A percentile compares a stretch with the other conserved stretches of the same genome.
These are phyloP conservation scores for Suillus lakei DNA, from an alignment of 768 basidiomycete genomes.

Conservation along the genomic window DNA sequence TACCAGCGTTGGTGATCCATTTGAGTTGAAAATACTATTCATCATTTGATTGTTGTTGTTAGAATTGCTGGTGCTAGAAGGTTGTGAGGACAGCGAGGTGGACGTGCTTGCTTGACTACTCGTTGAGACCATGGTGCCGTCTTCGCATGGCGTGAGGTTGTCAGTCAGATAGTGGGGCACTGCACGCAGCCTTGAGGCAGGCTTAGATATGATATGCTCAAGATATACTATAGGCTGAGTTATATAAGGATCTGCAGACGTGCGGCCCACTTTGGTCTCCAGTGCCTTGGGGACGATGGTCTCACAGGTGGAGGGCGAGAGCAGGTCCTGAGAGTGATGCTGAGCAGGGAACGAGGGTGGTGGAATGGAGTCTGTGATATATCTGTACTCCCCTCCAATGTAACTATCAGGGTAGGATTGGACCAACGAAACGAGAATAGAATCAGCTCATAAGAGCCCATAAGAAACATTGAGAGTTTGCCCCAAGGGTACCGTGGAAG, in stretches of 20 bases:
- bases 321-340: conserved; percentile 16
- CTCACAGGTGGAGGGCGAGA: conserved; percentile 12
- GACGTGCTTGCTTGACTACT: conserved; percentile 13
- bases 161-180: conserved; percentile 7
- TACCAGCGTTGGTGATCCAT: conserved; percentile 57
- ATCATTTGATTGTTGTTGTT: conserved; percentile 4
- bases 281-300: background rate
- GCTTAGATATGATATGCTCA: conserved; percentile 6
- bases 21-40: conserved; percentile 30
- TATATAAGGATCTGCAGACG: conserved; percentile 18
- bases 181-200: conserved; percentile 20
- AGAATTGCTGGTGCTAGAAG: conserved; percentile 6
- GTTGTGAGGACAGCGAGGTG: conserved; percentile 10
- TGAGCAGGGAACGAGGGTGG: background rate
- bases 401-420: background rate
- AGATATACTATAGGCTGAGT: conserved; percentile 1
- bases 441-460: background rate
- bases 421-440: conserved; percentile 21
- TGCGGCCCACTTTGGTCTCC: background rate
- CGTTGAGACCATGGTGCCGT: conserved; percentile 20
- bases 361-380: background rate
- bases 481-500: background rate
- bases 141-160: conserved; percentile 17
- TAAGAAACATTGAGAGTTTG: background rate
- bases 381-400: background rate